Evolutionary conservation across 2,329 filamentous ascomycete genomes (phyloP).

Genomic region (Leptographium wingfieldii): DNA sequence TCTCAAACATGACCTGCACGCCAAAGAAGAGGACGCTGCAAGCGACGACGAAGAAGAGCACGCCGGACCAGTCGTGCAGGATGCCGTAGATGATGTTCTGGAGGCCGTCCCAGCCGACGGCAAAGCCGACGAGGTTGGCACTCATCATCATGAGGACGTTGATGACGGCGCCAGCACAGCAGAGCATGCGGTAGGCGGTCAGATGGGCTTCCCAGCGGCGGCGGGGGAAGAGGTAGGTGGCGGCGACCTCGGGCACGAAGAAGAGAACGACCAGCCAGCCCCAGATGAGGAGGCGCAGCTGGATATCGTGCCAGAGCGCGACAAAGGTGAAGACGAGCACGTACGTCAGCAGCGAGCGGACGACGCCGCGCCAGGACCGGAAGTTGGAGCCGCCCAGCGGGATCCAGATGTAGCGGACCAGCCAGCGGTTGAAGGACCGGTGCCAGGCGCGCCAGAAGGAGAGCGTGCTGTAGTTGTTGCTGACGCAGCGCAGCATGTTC

Average conservation of each 20-base stretch:
- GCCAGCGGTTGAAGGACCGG: constrained; percentile 87
- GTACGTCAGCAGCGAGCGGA: constrained; percentile 59
- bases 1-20: constrained; percentile 92
- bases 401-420: constrained; percentile 85
- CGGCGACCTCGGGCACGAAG: constrained; percentile 77
- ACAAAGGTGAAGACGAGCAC: constrained; percentile 90
- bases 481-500: constrained; percentile 96
- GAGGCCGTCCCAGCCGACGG: constrained; percentile 78
- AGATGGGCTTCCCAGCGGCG: constrained; percentile 57
- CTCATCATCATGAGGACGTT: constrained; percentile 94
- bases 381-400: constrained; percentile 65
- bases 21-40: constrained; percentile 70
- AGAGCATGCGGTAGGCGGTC: constrained; percentile 65
- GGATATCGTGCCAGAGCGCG: constrained; percentile 95
- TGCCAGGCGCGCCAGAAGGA: constrained; percentile 97
- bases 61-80: constrained; percentile 56
- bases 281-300: constrained; percentile 83
- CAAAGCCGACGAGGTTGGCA: constrained; percentile 91
- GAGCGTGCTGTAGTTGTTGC: constrained; percentile 81
- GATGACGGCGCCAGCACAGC: constrained; percentile 64
- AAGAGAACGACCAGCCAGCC: constrained; percentile 94
- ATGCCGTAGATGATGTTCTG: constrained; percentile 65
- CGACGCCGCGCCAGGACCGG: constrained; percentile 29
- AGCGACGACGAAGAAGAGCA: constrained; percentile 59
- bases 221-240: constrained; percentile 57